Base-by-base conservation (phyloP, 179 eudicot species). In the Spergularia azorica region DNA sequence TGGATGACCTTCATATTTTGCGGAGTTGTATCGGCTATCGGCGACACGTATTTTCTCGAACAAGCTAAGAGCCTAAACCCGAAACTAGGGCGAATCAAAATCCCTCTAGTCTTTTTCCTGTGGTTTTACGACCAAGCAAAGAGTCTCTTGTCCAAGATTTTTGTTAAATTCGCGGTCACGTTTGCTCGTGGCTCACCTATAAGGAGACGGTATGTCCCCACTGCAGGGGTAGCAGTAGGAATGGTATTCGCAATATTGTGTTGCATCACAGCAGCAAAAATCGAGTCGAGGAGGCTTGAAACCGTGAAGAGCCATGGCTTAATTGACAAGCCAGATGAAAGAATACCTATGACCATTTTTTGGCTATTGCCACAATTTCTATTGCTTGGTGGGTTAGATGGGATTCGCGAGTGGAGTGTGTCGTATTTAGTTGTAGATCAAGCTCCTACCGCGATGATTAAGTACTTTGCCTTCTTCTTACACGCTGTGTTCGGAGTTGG, bases 351-450 rank as follows among this genome's bases (percentile, higher is more conserved):
- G 93, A 88, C 51, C 50, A 76, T 87, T 9, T 87, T 85, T 72
- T 86, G 87, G 89, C 72, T 91, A 7, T 43, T 91, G 59, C 92
- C 92, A 43, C 96, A 91, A 70, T 89, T 79, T 59, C 0, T 77
- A 0, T 68, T 91, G 0, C 84, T 88, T 1, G 96, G 86, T 10
- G 88, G 79, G 0, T 69, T 80, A 16, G 89, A 89, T 21, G 88
- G 85, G 9, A 74, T 83, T 10, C 67, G 57, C 16, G 62, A 80
- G 7, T 56, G 46, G 1, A 77, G 88, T 15, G 58, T 83, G 1
- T 18, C 55, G 6, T 17, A 67, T n/a, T 84, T 89, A 67, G 77
- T 84, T 20, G 14, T 2, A 0, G 76, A 81, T 17, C 89, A 87
- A 63, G 80, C 79, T 12, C 85, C 89, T 15, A 51, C 63, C 0